Evolutionary conservation across 345 rosid species (phyloP).

Genomic region (Capsella bursapastoris): DNA sequence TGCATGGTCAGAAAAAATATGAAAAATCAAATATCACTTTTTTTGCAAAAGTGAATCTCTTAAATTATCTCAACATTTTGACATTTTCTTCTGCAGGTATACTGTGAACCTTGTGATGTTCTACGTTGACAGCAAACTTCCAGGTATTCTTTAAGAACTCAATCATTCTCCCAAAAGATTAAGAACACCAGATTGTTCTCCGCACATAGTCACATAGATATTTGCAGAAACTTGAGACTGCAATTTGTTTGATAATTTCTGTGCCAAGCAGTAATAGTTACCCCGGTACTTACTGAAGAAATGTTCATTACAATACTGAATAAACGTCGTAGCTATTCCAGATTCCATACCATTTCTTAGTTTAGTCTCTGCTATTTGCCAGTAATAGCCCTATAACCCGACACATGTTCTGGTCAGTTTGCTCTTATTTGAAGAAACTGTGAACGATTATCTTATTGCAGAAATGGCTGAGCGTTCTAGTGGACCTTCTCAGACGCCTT

Average conservation of each 20-base stretch:
- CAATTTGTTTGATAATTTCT: not conserved
- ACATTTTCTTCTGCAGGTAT: slow-evolving; percentile 59
- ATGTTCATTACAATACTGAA: not conserved
- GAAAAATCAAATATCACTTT: not conserved
- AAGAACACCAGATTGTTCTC: not conserved
- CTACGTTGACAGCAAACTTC: slow-evolving; percentile 71
- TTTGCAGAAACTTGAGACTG: not conserved
- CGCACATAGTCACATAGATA: too few species aligned
- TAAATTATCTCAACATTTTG: not conserved
- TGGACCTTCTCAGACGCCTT: slow-evolving; percentile 48
- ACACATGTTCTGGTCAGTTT: not conserved
- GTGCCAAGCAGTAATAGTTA: not conserved
- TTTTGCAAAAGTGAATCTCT: not conserved
- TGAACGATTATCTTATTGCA: slow-evolving; percentile 42
- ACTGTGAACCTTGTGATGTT: slow-evolving; percentile 75
- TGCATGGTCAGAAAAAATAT: slow-evolving; percentile 62
- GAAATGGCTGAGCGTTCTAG: slow-evolving; percentile 70
- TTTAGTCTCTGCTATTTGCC: not conserved
- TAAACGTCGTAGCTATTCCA: not conserved
- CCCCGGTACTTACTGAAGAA: not conserved
- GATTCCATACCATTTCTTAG: not conserved
- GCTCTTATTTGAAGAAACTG: slow-evolving; percentile 4
- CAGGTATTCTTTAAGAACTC: slow-evolving; percentile 50
- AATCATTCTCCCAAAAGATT: not conserved
- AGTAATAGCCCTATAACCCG: not conserved